Percentiles rank a stretch among this genome's conserved stretches.
Conservation (phyloP, 2,329 filamentous ascomycete genomes). For the Fusarium tupiense region DNA sequence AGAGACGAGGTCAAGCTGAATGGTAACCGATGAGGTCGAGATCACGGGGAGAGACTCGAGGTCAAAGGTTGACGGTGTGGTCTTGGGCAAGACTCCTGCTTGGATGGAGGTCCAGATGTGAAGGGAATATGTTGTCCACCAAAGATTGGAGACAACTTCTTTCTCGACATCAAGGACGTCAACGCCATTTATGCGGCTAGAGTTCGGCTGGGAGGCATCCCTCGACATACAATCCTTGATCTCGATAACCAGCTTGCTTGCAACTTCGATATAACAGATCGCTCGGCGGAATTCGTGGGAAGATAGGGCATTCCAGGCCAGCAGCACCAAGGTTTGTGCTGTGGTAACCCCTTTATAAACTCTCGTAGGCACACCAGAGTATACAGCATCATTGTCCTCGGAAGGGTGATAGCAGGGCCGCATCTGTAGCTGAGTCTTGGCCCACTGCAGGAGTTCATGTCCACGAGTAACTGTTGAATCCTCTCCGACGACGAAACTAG, state of each 20-base stretch:
- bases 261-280: conserved; percentile 49
- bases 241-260: conserved; percentile 44
- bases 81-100: conserved; percentile 43
- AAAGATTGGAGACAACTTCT: conserved; percentile 51
- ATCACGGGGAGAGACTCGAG: conserved; percentile 45
- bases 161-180: conserved; percentile 53
- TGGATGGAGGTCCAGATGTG: conserved; percentile 53
- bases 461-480: conserved; percentile 42
- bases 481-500: conserved; percentile 48
- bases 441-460: conserved; percentile 48
- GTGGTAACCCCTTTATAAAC: conserved; percentile 48
- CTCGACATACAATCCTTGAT: conserved; percentile 47
- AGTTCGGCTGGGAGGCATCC: conserved; percentile 41
- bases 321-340: conserved; percentile 48
- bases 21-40: conserved; percentile 44
- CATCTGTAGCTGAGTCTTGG: conserved; percentile 46
- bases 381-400: conserved; percentile 33
- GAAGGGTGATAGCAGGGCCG: conserved; percentile 37
- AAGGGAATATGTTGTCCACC: conserved; percentile 53
- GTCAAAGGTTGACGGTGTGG: conserved; percentile 38
- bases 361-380: conserved; percentile 46
- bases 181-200: conserved; percentile 53
- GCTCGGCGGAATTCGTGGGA: conserved; percentile 46
- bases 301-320: conserved; percentile 51
- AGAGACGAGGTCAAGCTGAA: conserved; percentile 49